Evolutionary conservation across 306 rosid species (phyloP).

Genomic region (Citrullus colocynthis): DNA sequence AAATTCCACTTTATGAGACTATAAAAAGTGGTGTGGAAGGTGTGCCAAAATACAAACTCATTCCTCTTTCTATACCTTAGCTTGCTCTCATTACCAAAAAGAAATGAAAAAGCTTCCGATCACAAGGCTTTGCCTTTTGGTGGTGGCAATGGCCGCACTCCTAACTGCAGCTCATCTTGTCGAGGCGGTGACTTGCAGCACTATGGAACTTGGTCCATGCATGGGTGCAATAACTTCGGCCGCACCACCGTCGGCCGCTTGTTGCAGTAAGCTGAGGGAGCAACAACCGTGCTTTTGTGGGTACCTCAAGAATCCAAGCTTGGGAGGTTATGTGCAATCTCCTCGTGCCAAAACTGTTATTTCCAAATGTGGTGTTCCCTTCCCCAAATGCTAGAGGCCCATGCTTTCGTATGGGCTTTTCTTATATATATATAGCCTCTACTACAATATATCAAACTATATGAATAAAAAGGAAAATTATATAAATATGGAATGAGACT

Average conservation of each 20-base stretch:
- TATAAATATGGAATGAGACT: too few relatives aligned
- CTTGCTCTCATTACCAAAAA: not conserved
- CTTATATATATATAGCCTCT: not conserved
- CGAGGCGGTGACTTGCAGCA: slow-evolving; percentile 8
- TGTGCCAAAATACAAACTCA: not conserved
- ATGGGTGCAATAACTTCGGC: not conserved
- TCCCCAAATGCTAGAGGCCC: not conserved
- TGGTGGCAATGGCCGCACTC: not conserved
- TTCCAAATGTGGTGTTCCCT: not conserved
- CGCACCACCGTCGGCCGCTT: slow-evolving; percentile 20
- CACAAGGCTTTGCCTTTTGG: not conserved
- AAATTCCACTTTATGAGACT: not conserved
- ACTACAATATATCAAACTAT: not conserved
- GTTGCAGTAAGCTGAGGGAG: slow-evolving; percentile 28
- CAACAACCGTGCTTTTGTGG: not conserved
- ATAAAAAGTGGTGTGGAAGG: not conserved
- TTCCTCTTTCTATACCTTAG: not conserved
- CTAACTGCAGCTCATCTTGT: not conserved
- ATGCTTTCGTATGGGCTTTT: not conserved
- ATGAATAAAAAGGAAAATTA: not conserved
- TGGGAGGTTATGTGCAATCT: not conserved
- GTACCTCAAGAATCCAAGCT: not conserved
- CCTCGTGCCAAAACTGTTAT: not conserved
- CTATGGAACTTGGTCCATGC: slow-evolving; percentile 13
- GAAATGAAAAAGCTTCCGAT: not conserved